Base-by-base conservation (phyloP, 495 filamentous ascomycete genomes). In the Oleoguttula mirabilis region DNA sequence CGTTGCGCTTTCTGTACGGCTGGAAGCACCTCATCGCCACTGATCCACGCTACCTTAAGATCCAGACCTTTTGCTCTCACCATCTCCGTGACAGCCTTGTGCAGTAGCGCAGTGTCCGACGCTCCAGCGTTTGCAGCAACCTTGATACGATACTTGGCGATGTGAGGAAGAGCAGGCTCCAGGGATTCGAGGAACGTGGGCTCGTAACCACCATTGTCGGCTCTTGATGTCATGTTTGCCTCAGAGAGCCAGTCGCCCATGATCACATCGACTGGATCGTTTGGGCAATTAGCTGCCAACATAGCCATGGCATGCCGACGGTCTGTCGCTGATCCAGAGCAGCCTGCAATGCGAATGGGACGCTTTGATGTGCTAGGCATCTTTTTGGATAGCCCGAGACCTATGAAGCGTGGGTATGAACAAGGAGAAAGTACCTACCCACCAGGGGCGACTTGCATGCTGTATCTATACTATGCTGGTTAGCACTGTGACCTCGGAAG, bases 121-220 rank as follows among this genome's bases (percentile, higher is more conserved):
- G 68, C 71, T 0, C 74, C 74, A 21, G 72, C 73, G 62, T 78
- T 78, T 39, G 73, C 72, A 11, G 69, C 72, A 6, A 78, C 35
- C 45, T 71, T 73, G 51, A 77, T 76, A 0, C 60, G 47, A 43
- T 73, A 41, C 36, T 65, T 65, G 0, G 71, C 66, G 32, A 78
- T 50, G 50, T 73, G 50, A 2, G 55, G 54, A 8, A 76, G 50
- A 1, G 72, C 70, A 3, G 73, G 73, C 39, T 69, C 61, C 15
- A 76, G 49, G 4, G 66, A 61, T 43, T 72, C 61, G 24, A 76
- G 57, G 50, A 76, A 77, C 0, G 67, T 68, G 1, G 60, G 49
- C 39, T 75, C 73, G 46, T 69, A 76, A 10, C 45, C 41, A 17
- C 14, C 38, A 12, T 45, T 48, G 36, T 67, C 60, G 32, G 63